Evolutionary conservation across 2,329 filamentous ascomycete genomes (phyloP).

Genomic region (Davidsoniella eucalypti): DNA sequence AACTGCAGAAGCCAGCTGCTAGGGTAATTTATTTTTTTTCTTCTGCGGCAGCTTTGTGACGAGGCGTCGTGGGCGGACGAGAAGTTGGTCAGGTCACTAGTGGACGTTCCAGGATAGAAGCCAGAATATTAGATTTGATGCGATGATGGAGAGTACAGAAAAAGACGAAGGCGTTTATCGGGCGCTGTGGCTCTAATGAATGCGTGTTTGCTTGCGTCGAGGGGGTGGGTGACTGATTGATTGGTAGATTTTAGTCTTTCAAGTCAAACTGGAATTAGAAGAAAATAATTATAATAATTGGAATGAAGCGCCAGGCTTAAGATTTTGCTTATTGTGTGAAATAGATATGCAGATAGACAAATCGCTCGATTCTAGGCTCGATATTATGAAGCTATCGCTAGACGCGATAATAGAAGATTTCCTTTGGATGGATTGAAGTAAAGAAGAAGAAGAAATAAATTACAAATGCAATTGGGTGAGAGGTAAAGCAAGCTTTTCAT

Average conservation of each 20-base stretch:
- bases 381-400: background rate
- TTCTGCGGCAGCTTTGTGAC: background rate
- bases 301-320: background rate
- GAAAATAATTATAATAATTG: constrained; percentile 1
- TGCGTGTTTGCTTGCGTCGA: background rate
- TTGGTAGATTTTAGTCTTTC: no score
- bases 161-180: background rate
- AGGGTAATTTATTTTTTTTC: background rate
- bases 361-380: constrained; percentile 31
- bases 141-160: background rate
- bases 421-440: constrained; percentile 1
- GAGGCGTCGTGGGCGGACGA: background rate
- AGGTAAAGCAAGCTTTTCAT: background rate
- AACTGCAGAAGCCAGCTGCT: background rate
- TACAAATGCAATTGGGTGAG: background rate
- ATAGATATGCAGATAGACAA: background rate
- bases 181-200: background rate
- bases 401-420: constrained; percentile 11
- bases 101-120: no score
- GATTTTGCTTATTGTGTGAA: background rate
- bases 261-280: background rate
- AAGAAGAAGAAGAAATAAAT: background rate
- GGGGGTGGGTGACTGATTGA: background rate
- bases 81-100: no score
- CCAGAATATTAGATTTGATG: no score